Evolutionary conservation across 345 rosid genomes (phyloP), one percentile per base, ranked within the genome.

Genomic region (Syzygium aqueum): DNA sequence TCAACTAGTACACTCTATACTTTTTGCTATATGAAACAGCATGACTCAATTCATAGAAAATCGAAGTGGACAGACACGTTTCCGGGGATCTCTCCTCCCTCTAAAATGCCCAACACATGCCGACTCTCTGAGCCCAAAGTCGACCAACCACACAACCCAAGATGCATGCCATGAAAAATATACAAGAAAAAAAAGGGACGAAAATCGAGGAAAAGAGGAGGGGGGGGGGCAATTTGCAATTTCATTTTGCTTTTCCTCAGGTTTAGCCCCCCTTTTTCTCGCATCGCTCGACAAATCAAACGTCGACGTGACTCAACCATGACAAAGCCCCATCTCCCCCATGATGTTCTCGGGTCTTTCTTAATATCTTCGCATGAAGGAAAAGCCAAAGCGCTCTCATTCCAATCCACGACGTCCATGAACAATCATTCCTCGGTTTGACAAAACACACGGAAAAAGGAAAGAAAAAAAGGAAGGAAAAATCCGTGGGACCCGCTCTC

Each of bases 301-400:
- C 93, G 93, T 93, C 88, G 93, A 92, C 91, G 90, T 92, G 94
- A 93, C 93, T 87, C 92, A 88, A 90, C 93, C 90, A 87, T 92
- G 93, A 92, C 93, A 91, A 88, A 54, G 80, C 84, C 54, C 54
- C 37, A 53, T 77, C 86, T 54, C 25, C 86, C 61, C 77, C 80
- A 33, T 33, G 8, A 73, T 73, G 80, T 37, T 23, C 87, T 43
- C 23, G 11, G n/a, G 19, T 28, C 56, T 51, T 51, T 63, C 33
- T 67, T 50, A 27, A 11, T 77, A 17, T 86, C 56, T 67, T 57
- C 51, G 80, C 52, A 85, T n/a, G 46, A 27, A 5, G 49, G 33
- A 30, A 65, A 85, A 65, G 53, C 51, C 52, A 22, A 46, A 23
- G 65, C 37, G 77, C 51, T 85, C 86, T 85, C 67, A 85, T 85